Percentiles rank a stretch among this genome's conserved stretches.
Conservation (phyloP, 2,329 filamentous ascomycete species). For the Lizonia empirigonia region DNA sequence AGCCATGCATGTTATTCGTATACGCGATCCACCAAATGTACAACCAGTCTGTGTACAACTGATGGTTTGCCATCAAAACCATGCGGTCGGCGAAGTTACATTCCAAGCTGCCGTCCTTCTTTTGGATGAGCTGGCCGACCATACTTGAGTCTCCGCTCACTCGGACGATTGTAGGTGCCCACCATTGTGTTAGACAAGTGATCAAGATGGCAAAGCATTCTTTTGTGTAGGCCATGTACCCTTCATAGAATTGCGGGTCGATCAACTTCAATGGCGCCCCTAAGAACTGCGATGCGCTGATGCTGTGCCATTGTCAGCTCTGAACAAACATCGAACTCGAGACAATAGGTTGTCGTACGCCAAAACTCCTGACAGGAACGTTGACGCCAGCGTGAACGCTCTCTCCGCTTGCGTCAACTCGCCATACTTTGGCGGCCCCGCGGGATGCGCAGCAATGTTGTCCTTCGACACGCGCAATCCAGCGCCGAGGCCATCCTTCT, state of each 20-base stretch:
- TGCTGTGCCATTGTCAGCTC: constrained; percentile 42
- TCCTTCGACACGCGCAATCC: constrained; percentile 53
- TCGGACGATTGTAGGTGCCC: constrained; percentile 81
- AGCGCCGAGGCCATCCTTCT: constrained; percentile 49
- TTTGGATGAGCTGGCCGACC: constrained; percentile 72
- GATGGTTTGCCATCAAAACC: constrained; percentile 86
- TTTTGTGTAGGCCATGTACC: constrained; percentile 87
- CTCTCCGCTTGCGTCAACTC: constrained; percentile 56
- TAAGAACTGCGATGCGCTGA: constrained; percentile 73
- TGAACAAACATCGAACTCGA: not conserved
- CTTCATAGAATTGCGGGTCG: constrained; percentile 78
- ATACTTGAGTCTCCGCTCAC: constrained; percentile 85
- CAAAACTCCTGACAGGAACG: constrained; percentile 57
- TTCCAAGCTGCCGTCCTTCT: constrained; percentile 72
- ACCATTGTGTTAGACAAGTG: constrained; percentile 82
- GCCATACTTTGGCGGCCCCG: constrained; percentile 54
- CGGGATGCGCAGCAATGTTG: constrained; percentile 50
- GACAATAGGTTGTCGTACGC: constrained; percentile 42
- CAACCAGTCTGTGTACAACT: constrained; percentile 88
- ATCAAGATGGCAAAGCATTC: constrained; percentile 79
- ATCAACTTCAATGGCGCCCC: constrained; percentile 77
- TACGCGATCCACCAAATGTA: constrained; percentile 97
- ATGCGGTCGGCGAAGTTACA: constrained; percentile 82
- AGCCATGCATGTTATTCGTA: constrained; percentile 80
- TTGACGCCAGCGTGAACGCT: constrained; percentile 57